Percentiles rank a stretch among this genome's conserved stretches.
Conservation (phyloP, 306 rosid species). For the Cicer yamashitae region DNA sequence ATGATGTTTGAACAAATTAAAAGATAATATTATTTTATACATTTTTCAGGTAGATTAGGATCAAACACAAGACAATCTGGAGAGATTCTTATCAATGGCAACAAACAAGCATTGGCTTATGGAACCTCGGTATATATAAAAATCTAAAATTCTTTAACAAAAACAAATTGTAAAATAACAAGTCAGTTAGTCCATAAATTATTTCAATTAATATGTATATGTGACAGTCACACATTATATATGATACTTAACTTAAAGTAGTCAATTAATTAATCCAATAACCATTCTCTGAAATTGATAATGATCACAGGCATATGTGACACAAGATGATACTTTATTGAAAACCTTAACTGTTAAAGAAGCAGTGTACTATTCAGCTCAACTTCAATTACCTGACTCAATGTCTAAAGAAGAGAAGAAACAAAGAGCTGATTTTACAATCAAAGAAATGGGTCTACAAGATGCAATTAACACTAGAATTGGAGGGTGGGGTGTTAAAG, state of each 20-base stretch:
- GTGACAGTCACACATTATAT: background rate
- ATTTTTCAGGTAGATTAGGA: conserved; percentile 47
- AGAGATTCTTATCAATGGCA: conserved; percentile 47
- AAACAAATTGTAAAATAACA: background rate
- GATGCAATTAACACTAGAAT: conserved; percentile 56
- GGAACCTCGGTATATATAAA: conserved; percentile 50
- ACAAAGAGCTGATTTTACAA: conserved; percentile 53
- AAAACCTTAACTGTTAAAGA: conserved; percentile 55
- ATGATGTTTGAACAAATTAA: background rate
- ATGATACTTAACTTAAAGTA: no score
- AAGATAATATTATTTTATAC: conserved; percentile 17
- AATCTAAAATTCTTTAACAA: background rate
- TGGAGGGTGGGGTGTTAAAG: conserved; percentile 58
- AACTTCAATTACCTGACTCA: conserved; percentile 55
- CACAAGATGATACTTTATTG: conserved; percentile 55
- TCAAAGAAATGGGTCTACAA: conserved; percentile 59
- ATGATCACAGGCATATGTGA: conserved; percentile 49
- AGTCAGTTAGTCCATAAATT: background rate
- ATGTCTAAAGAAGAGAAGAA: conserved; percentile 54
- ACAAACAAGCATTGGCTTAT: conserved; percentile 46
- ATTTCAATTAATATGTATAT: background rate
- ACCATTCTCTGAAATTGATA: background rate
- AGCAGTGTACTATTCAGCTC: conserved; percentile 59
- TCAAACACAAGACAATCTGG: conserved; percentile 49
- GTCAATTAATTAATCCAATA: background rate